Conservation (phyloP, 176 grass and related monocot genomes). For the Triticum urartu region DNA sequence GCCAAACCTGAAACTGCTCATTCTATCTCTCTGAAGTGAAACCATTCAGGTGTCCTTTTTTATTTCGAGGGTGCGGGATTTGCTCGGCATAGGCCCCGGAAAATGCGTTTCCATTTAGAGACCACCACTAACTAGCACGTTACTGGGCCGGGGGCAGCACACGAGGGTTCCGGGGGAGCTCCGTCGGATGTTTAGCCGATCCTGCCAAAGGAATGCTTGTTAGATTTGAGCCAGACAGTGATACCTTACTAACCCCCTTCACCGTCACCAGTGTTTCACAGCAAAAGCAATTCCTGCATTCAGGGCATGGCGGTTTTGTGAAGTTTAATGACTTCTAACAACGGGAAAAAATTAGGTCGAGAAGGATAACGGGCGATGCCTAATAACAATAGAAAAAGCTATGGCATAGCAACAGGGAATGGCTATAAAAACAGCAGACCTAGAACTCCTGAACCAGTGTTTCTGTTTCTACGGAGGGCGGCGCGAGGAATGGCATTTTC, state of each 20-base stretch:
- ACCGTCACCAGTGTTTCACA: constrained; percentile 32
- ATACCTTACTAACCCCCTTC: constrained; percentile 26
- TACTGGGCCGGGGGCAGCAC: constrained; percentile 13
- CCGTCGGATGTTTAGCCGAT: constrained; percentile 9
- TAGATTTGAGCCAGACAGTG: constrained; percentile 39
- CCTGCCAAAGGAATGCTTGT: constrained; percentile 26
- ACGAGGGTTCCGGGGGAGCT: neutral
- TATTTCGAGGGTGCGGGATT: neutral
- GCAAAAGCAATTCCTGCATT: constrained; percentile 11
- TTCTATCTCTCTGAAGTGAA: neutral
- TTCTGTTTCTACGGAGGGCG: neutral
- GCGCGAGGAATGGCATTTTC: neutral
- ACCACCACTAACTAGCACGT: neutral
- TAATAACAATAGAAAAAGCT: neutral
- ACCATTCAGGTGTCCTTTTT: neutral
- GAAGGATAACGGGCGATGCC: neutral
- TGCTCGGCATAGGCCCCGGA: neutral
- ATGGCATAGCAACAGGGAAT: neutral
- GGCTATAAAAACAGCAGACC: neutral
- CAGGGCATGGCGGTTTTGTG: neutral
- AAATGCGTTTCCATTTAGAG: neutral
- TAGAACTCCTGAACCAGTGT: neutral
- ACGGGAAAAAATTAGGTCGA: neutral
- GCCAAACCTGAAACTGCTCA: constrained; percentile 17
- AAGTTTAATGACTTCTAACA: constrained; percentile 27